A percentile compares a stretch with the other conserved stretches of the same genome.
These are phyloP conservation scores for Dentipellis sp. DNA, from an alignment of 768 basidiomycete species.

Conservation along the genomic window DNA sequence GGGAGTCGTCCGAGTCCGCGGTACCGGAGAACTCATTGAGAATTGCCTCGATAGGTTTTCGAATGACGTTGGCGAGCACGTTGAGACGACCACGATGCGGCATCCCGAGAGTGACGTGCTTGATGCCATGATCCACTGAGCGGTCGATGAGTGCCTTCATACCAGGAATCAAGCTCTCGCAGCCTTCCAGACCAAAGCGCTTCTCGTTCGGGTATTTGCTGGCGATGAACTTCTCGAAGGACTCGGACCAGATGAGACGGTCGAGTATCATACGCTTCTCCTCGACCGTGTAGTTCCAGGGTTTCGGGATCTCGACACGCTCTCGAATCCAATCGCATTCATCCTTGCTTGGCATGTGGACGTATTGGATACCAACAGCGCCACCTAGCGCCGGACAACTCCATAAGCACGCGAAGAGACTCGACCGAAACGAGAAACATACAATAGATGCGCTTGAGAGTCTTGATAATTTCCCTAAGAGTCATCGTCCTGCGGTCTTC, in stretches of 20 bases:
- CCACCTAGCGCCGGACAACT: slow-evolving; percentile 44
- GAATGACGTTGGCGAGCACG: slow-evolving; percentile 95
- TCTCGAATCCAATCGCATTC: slow-evolving; percentile 99
- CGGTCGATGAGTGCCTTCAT: slow-evolving; percentile 99
- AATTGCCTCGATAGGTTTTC: slow-evolving; percentile 97
- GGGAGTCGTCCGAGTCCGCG: slow-evolving; percentile 58
- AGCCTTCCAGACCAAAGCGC: slow-evolving; percentile 97
- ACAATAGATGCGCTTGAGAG: slow-evolving; percentile 93
- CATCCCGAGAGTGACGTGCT: slow-evolving; percentile 97
- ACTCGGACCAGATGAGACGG: slow-evolving; percentile 99
- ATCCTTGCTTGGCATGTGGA: slow-evolving; percentile 96
- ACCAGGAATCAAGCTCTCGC: slow-evolving; percentile 94
- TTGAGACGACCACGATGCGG: slow-evolving; percentile 98
- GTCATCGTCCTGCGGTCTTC: slow-evolving; percentile 84
- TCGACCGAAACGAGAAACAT: slow-evolving; percentile 22
- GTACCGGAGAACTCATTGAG: slow-evolving; percentile 90
- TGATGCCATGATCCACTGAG: slow-evolving; percentile 93
- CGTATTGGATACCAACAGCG: slow-evolving; percentile 82
- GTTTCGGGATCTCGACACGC: slow-evolving; percentile 89
- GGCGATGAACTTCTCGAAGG: slow-evolving; percentile 97
- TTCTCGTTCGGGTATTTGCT: slow-evolving; percentile 99
- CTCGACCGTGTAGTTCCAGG: slow-evolving; percentile 96
- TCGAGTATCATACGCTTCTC: slow-evolving; percentile 99
- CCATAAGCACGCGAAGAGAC: not conserved
- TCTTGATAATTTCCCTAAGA: slow-evolving; percentile 83